Conservation (phyloP, 2,329 filamentous ascomycete species). For the Sclerotinia minor region DNA sequence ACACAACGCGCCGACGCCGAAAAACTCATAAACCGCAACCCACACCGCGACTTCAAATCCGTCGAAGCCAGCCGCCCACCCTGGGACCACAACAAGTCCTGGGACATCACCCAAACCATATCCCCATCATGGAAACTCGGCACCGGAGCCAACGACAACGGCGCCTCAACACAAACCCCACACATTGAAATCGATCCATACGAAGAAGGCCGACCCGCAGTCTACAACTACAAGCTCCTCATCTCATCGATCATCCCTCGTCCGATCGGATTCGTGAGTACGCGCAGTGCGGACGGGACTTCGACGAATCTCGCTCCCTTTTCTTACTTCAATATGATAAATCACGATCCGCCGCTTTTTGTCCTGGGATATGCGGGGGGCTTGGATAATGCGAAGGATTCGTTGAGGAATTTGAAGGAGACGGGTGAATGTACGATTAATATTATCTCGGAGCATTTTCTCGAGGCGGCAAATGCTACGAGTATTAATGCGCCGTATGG, state of each 20-base stretch:
- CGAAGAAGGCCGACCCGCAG: slow-evolving; percentile 63
- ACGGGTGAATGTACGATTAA: slow-evolving; percentile 80
- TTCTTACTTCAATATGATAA: slow-evolving; percentile 80
- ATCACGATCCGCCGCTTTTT: slow-evolving; percentile 86
- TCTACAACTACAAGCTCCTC: slow-evolving; percentile 87
- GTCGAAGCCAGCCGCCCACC: slow-evolving; percentile 66
- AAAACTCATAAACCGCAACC: slow-evolving; percentile 56
- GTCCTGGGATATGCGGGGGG: slow-evolving; percentile 54
- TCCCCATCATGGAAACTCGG: slow-evolving; percentile 66
- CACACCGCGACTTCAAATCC: slow-evolving; percentile 72
- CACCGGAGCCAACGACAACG: slow-evolving; percentile 59
- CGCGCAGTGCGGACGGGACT: slow-evolving; percentile 58
- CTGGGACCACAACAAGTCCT: slow-evolving; percentile 53
- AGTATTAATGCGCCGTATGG: slow-evolving; percentile 76
- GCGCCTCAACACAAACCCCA: slow-evolving; percentile 48
- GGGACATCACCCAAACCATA: slow-evolving; percentile 63
- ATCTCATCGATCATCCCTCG: slow-evolving; percentile 82
- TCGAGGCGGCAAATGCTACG: slow-evolving; percentile 86
- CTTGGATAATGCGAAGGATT: slow-evolving; percentile 67
- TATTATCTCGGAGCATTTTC: slow-evolving; percentile 78
- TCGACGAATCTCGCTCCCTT: slow-evolving; percentile 82
- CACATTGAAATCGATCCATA: slow-evolving; percentile 84
- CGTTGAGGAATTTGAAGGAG: slow-evolving; percentile 70
- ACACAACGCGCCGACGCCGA: slow-evolving; percentile 35
- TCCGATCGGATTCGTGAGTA: slow-evolving; percentile 69